Percentiles rank a stretch among this genome's conserved stretches.
These are phyloP conservation scores for Pelargonium australe DNA, from an alignment of 441 rosid genomes.

Conservation along the genomic window DNA sequence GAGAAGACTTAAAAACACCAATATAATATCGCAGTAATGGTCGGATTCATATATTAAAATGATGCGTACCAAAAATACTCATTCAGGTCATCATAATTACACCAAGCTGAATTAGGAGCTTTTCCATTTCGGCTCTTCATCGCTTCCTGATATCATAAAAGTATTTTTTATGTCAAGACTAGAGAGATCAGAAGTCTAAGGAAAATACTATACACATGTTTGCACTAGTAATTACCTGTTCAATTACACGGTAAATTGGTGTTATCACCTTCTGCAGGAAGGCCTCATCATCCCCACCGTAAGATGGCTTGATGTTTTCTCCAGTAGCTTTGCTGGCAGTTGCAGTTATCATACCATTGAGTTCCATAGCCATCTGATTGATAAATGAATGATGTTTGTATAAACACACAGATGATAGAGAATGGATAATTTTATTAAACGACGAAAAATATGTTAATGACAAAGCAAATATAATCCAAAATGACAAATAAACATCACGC, in stretches of 20 bases:
- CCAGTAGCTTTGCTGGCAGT: slow-evolving; percentile 97
- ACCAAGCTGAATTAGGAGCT: slow-evolving; percentile 88
- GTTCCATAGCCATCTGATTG: slow-evolving; percentile 96
- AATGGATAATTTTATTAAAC: background rate
- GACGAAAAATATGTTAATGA: background rate
- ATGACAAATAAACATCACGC: slow-evolving; percentile 19
- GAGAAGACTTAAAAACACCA: slow-evolving; percentile 4
- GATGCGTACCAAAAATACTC: slow-evolving; percentile 90
- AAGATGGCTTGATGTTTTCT: slow-evolving; percentile 96
- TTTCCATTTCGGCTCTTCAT: slow-evolving; percentile 64
- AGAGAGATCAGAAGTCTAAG: slow-evolving; percentile 20
- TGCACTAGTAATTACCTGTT: slow-evolving; percentile 48
- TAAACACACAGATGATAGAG: background rate
- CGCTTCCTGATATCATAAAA: slow-evolving; percentile 63
- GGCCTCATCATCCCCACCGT: slow-evolving; percentile 97
- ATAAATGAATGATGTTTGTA: slow-evolving; percentile 4
- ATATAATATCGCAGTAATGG: slow-evolving; percentile 4
- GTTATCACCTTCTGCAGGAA: slow-evolving; percentile 88
- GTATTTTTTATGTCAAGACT: slow-evolving; percentile 23
- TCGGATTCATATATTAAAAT: slow-evolving; percentile 20
- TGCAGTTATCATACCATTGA: slow-evolving; percentile 91
- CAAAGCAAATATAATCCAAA: background rate
- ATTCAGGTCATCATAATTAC: slow-evolving; percentile 97
- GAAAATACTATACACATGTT: background rate
- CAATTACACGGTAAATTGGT: slow-evolving; percentile 79